A percentile compares a stretch with the other conserved stretches of the same genome.
phyloP scores from a whole-genome alignment of 1,284 basidiomycete species.

The Fomitopsis palustris region DNA sequence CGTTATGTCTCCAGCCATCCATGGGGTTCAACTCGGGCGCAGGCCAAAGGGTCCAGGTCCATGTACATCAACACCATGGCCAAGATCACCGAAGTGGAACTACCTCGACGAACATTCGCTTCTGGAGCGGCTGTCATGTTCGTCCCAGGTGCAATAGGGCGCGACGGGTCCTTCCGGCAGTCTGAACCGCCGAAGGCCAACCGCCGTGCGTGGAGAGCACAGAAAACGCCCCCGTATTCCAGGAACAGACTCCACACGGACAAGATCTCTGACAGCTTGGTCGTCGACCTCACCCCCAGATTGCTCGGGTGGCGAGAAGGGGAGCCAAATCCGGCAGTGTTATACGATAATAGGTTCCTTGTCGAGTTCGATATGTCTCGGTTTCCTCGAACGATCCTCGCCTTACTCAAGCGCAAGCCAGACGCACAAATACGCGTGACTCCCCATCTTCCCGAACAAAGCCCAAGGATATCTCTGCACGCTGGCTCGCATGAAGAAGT shows the following conservation, averaged over 20 bases:
- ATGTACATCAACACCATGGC: conserved; percentile 44
- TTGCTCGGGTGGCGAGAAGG: conserved; percentile 19
- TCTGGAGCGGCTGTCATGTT: conserved; percentile 63
- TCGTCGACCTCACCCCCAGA: conserved; percentile 34
- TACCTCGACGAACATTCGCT: conserved; percentile 27
- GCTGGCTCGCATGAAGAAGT: conserved; percentile 6
- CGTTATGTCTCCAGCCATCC: conserved; percentile 68
- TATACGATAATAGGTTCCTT: conserved; percentile 6
- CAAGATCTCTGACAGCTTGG: conserved; percentile 9
- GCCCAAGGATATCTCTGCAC: background rate
- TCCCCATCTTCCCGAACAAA: background rate
- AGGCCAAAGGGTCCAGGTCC: conserved; percentile 45
- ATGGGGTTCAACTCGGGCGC: conserved; percentile 67
- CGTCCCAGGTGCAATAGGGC: conserved; percentile 41
- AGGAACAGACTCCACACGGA: background rate
- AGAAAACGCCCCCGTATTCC: conserved; percentile 22
- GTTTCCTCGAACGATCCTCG: background rate
- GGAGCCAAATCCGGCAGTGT: conserved; percentile 3
- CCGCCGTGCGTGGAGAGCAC: conserved; percentile 27
- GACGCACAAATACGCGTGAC: background rate
- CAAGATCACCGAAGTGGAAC: conserved; percentile 36
- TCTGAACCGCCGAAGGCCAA: background rate
- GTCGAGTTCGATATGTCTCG: background rate
- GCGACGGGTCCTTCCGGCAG: conserved; percentile 10
- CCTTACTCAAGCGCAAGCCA: background rate